Evolutionary conservation across 768 basidiomycete genomes (phyloP), one percentile per base, ranked within the genome.

Genomic region (Lactarius sanguifluus): DNA sequence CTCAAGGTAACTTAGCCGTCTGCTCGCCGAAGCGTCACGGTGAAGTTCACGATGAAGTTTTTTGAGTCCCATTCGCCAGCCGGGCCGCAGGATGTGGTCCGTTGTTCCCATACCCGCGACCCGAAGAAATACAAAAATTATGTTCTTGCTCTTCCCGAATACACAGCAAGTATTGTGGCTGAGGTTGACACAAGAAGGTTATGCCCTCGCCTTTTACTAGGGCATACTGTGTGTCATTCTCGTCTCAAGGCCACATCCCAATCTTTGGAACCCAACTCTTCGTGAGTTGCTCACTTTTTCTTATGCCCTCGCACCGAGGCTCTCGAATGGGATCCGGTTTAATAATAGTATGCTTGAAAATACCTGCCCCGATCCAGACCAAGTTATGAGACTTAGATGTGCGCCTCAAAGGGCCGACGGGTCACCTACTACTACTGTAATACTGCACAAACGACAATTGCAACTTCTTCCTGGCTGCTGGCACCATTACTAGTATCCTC

Each of bases 151-250:
- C 52, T 28, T 9, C n/a, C 23, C 15, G 12, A 41, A 12, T 57
- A 13, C 32, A 28, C 28, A 25, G 2, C 1, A 28, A 4, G 0
- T 2, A 40, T 40, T 15, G 69, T 68, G 59, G 70, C 15, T 61
- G 68, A 41, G 57, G 62, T 52, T 45, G 54, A 34, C 28, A 62
- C 68, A 69, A 69, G 23, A 16, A 20, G 6, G 83, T 79, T 82
- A 82, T 80, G 81, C 84, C 83, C 83, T 85, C 83, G 83, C 84
- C 84, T 85, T 85, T 85, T 84, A 85, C 84, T 84, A 85, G 83
- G 83, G 83, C 80, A 80, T 83, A 83, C 84, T 79, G 82, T 84
- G 82, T 81, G 73, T 73, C 75, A 75, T 77, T 79, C 23, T 57
- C 56, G 1, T 8, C 15, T 1, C 1, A 62, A 69, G 64, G 57